These are phyloP conservation scores for Senecio squalidus DNA, from an alignment of 140 eudicot genomes.

Conservation along the genomic window DNA sequence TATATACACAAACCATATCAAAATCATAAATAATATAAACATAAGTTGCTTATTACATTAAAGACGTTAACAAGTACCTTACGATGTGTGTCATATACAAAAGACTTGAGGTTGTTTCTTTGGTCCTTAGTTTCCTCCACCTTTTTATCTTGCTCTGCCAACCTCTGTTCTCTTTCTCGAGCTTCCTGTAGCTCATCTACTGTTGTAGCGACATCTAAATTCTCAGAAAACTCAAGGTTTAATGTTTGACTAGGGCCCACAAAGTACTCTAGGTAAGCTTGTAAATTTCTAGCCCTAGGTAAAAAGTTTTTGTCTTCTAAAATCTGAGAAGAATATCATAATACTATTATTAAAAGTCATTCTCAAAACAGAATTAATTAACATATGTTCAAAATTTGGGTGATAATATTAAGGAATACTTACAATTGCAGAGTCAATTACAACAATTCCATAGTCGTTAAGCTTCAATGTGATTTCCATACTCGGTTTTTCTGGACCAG, in stretches of 20 bases:
- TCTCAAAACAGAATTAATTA: not conserved
- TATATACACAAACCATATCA: not conserved
- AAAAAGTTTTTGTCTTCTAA: not conserved
- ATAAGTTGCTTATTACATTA: too few relatives aligned
- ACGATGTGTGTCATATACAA: conserved; percentile 73
- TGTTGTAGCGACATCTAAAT: conserved; percentile 35
- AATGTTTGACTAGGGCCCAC: not conserved
- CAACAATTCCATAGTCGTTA: conserved; percentile 56
- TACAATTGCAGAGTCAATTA: conserved; percentile 50
- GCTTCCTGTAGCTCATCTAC: conserved; percentile 47
- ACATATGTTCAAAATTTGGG: not conserved
- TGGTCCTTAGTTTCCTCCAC: conserved; percentile 72
- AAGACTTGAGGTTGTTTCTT: conserved; percentile 75
- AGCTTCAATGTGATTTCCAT: conserved; percentile 49
- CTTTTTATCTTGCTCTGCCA: conserved; percentile 59
- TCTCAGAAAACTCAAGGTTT: conserved; percentile 33
- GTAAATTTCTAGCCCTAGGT: too few relatives aligned
- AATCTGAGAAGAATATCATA: not conserved
- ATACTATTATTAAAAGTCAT: not conserved
- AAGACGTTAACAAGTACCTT: conserved; percentile 54
- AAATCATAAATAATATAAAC: too few relatives aligned
- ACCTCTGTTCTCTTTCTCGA: conserved; percentile 40
- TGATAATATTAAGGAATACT: conserved; percentile 17
- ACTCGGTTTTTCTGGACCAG: conserved; percentile 25
- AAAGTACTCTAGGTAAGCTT: not conserved